Base-by-base conservation (phyloP, 2,329 filamentous ascomycete genomes). In the Cladosporium halotolerans region DNA sequence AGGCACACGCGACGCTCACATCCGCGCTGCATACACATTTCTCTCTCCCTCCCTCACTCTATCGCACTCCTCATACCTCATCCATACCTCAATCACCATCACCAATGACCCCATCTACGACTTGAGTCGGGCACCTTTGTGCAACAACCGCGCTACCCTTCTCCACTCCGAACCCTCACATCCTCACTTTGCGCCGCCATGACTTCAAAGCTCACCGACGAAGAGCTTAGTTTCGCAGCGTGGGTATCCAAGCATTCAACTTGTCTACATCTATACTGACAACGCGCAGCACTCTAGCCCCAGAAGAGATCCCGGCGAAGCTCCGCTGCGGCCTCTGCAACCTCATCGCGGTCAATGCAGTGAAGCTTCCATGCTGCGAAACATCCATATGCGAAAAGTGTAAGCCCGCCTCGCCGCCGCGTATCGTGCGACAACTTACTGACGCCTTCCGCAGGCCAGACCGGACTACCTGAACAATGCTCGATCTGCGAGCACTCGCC, bases 401-500 rank as follows among this genome's bases (percentile, higher is more conserved):
- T 96, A 76, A 66, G 85, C 72, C 28, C 9, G 6, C 36, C 36
- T 5, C 16, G 31, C 28, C 9, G 19, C 62, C 39, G 61, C 38
- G 39, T 18, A 5, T n/a, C 54, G 9, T 63, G 66, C 45, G 57
- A 58, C 7, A 16, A 32, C 38, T 39, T 34, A 36, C 66, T 66
- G 49, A 61, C 52, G 16, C 34, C 13, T 55, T 14, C 4, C 61
- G 16, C 60, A 92, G 84, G 89, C 69, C 89, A 95, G 70, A 77
- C 82, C 7, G 84, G 83, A 23, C 77, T 95, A 9, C 55, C 57
- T 14, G 61, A 61, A 40, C 46, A 50, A 47, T 53, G 51, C 16
- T 92, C 93, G 2, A 87, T 96, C 55, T 99, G 93, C 79, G 88
- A 91, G 59, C 93, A 99, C 68, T 86, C 84, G 18, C 93, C 93